phyloP scores from a whole-genome alignment of 495 filamentous ascomycete genomes.

The Penicillium chermesinum region DNA sequence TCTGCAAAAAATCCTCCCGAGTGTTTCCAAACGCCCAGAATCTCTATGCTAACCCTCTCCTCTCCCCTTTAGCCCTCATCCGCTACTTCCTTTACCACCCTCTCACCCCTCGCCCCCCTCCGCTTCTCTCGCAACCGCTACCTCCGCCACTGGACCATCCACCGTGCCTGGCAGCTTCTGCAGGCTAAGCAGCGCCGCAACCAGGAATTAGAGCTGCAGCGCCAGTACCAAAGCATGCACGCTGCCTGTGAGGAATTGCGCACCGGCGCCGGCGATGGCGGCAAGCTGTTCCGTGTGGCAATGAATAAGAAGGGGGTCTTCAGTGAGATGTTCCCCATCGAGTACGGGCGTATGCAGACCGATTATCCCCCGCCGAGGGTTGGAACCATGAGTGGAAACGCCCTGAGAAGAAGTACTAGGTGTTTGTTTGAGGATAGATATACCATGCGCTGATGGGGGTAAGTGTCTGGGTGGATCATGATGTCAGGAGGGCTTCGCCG shows the following conservation, averaged over 20 bases:
- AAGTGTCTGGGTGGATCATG: not conserved
- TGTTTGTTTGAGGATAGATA: slow-evolving; percentile 17
- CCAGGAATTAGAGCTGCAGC: slow-evolving; percentile 59
- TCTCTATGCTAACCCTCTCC: slow-evolving; percentile 2
- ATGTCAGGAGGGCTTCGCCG: slow-evolving; percentile 15
- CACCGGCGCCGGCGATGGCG: slow-evolving; percentile 62
- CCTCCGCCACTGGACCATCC: slow-evolving; percentile 98
- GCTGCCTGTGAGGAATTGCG: slow-evolving; percentile 77
- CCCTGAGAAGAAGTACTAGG: slow-evolving; percentile 21
- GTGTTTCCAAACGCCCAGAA: slow-evolving; percentile 2
- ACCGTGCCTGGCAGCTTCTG: slow-evolving; percentile 83
- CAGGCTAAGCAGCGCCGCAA: slow-evolving; percentile 55
- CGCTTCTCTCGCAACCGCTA: slow-evolving; percentile 80
- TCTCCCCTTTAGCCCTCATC: slow-evolving; percentile 50
- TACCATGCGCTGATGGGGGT: slow-evolving; percentile 5
- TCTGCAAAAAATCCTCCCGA: not conserved
- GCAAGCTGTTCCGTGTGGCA: slow-evolving; percentile 74
- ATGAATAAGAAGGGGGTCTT: slow-evolving; percentile 82
- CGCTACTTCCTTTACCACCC: slow-evolving; percentile 63
- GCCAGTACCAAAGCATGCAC: slow-evolving; percentile 74
- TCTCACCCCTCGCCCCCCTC: slow-evolving; percentile 67
- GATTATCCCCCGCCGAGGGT: slow-evolving; percentile 66
- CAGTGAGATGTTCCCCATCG: slow-evolving; percentile 64
- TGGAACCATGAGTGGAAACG: slow-evolving; percentile 69
- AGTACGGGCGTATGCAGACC: slow-evolving; percentile 79